Base-by-base conservation (phyloP, 108 stramenopile species). In the Heterococcus sp. region DNA sequence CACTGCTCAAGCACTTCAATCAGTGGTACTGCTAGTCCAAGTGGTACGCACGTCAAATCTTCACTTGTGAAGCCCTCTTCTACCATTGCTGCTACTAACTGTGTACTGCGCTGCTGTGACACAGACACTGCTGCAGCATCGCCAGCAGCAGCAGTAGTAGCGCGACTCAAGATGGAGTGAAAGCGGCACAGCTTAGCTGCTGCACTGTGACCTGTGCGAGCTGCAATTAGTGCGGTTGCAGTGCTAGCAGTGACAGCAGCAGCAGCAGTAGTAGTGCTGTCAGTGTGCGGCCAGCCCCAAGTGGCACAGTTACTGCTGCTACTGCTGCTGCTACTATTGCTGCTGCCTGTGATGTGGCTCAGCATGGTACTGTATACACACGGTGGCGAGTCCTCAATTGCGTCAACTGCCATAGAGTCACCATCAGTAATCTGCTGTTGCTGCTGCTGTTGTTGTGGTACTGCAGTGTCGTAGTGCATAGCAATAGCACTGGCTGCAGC, bases 111-210 rank as follows among this genome's bases (percentile, higher is more conserved):
- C 5, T 33, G 35, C 81, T 3, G 36, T n/a, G 3, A 28, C 66
- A 5, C 67, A 3, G 31, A 0, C n/a, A 26, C 21, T 65, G 35
- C 74, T 63, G 3, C 65, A 39, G 68, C 68, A 38, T 63, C n/a
- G 0, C 35, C 67, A 26, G 1, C 46, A 33, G 38, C 71, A 21
- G 35, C 65, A 36, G 38, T 39, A 65, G 33, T 8, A 28, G 65
- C 35, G 30, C 21, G 30, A 40, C 75, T 68, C 14, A 83, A 33
- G 21, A 46, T 30, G 29, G 68, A 36, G 66, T 75, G 66, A 31
- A 83, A 75, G 33, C 73, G 68, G 74, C 82, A 83, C 8, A 83
- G n/a, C n/a, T n/a, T n/a, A n/a, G n/a, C n/a, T n/a, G n/a, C n/a
- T n/a, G n/a, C n/a, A n/a, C n/a, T n/a, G n/a, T n/a, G n/a, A n/a